phyloP scores from a whole-genome alignment of 202 grass and related monocot genomes.

The Miscanthus sacchariflorus region DNA sequence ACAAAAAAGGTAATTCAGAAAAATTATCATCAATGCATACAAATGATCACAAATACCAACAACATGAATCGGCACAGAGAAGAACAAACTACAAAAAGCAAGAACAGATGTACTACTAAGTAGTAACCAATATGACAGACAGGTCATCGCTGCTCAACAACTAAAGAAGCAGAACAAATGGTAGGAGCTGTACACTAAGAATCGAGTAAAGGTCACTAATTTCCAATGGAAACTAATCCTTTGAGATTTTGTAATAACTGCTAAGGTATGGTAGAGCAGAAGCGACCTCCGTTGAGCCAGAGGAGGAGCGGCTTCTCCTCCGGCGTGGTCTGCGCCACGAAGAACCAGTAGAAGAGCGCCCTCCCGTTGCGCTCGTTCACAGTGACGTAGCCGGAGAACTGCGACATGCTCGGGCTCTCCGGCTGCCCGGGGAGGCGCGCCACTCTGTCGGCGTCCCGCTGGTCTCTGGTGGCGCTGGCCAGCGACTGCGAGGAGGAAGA shows the following conservation, averaged over 20 bases:
- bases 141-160: constrained; percentile 8
- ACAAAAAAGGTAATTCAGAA: neutral
- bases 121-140: neutral
- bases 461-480: neutral
- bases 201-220: neutral
- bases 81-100: neutral
- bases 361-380: constrained; percentile 14
- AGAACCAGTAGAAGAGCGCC: constrained; percentile 42
- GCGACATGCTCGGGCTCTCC: constrained; percentile 11
- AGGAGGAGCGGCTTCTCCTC: constrained; percentile 33
- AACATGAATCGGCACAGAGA: neutral
- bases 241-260: neutral
- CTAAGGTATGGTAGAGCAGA: neutral
- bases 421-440: constrained; percentile 13
- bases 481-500: neutral
- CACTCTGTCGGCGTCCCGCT: constrained; percentile 58
- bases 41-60: constrained; percentile 28
- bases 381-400: constrained; percentile 19
- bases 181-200: neutral
- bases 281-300: constrained; percentile 31
- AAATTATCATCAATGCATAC: neutral
- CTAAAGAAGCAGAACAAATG: constrained; percentile 15
- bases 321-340: constrained; percentile 7
- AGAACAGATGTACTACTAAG: constrained; percentile 14
- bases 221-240: neutral